Evolutionary conservation across 805 yeast species (phyloP).

Genomic region (Myxozyma geophila): DNA sequence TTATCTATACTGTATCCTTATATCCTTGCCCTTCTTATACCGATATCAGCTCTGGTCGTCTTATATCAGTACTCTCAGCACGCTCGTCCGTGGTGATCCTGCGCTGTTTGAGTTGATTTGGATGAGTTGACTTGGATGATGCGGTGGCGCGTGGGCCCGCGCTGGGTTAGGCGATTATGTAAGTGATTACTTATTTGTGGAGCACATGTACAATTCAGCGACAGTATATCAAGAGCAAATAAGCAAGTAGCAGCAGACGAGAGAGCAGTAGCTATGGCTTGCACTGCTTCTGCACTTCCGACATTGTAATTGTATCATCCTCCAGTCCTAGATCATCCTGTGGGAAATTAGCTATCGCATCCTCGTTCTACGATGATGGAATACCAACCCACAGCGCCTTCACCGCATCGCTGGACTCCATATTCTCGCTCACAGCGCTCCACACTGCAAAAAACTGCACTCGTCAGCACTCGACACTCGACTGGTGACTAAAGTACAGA

Average conservation of each 20-base stretch:
- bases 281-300: not conserved
- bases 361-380: not conserved
- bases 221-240: no score
- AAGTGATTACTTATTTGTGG: not conserved
- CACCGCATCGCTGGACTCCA: not conserved
- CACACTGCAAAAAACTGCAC: constrained; percentile 18
- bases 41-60: no score
- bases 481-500: no score
- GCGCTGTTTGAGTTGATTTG: no score
- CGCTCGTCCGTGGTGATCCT: no score
- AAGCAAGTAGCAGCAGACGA: no score
- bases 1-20: no score
- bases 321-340: constrained; percentile 7
- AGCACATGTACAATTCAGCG: not conserved
- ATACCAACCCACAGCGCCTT: constrained; percentile 23
- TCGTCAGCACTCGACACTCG: not conserved
- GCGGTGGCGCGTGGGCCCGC: constrained; percentile 4
- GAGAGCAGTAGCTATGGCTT: not conserved
- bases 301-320: not conserved
- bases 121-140: not conserved
- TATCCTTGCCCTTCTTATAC: no score
- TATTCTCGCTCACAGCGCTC: constrained; percentile 19
- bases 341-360: no score
- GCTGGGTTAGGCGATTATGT: constrained; percentile 1
- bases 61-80: no score